A percentile compares a stretch with the other conserved stretches of the same genome.
Conservation (phyloP, 352 stramenopile species). For the Phytophthora citrophthora region DNA sequence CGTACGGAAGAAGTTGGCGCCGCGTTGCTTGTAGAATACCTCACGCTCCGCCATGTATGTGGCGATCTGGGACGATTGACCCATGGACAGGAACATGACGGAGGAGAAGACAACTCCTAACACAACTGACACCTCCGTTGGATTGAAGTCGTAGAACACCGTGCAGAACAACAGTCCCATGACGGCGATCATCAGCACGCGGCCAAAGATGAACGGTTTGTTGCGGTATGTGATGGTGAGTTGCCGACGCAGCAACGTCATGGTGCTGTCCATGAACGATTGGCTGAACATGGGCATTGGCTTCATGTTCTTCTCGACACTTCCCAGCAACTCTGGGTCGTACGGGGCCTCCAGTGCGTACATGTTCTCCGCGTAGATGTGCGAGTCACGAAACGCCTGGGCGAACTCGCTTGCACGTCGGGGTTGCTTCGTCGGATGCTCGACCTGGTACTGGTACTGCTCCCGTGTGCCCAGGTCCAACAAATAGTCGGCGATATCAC, state of each 20-base stretch:
- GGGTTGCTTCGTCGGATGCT: slow-evolving; percentile 16
- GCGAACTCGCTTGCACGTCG: slow-evolving; percentile 21
- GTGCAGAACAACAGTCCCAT: slow-evolving; percentile 54
- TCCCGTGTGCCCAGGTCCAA: slow-evolving; percentile 36
- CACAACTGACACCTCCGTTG: slow-evolving; percentile 42
- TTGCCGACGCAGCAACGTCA: slow-evolving; percentile 48
- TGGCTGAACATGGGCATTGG: slow-evolving; percentile 48
- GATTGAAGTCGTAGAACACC: slow-evolving; percentile 52
- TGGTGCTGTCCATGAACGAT: slow-evolving; percentile 36
- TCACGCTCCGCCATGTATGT: slow-evolving; percentile 63
- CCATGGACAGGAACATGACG: slow-evolving; percentile 79
- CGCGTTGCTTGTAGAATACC: slow-evolving; percentile 85
- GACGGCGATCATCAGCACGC: slow-evolving; percentile 46
- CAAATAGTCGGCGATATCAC: slow-evolving; percentile 42
- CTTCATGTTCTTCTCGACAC: slow-evolving; percentile 16
- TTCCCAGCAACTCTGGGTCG: slow-evolving; percentile 12
- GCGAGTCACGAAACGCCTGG: slow-evolving; percentile 38
- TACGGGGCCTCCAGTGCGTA: slow-evolving; percentile 30
- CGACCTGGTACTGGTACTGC: slow-evolving; percentile 33
- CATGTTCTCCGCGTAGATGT: slow-evolving; percentile 37
- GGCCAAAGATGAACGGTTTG: slow-evolving; percentile 43
- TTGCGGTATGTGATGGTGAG: slow-evolving; percentile 65
- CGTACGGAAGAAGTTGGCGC: slow-evolving; percentile 76
- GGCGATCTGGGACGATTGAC: slow-evolving; percentile 67
- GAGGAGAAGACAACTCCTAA: slow-evolving; percentile 76